Base-by-base conservation (phyloP, 1,139 yeast genomes). In the Zygoascus meyerae region DNA sequence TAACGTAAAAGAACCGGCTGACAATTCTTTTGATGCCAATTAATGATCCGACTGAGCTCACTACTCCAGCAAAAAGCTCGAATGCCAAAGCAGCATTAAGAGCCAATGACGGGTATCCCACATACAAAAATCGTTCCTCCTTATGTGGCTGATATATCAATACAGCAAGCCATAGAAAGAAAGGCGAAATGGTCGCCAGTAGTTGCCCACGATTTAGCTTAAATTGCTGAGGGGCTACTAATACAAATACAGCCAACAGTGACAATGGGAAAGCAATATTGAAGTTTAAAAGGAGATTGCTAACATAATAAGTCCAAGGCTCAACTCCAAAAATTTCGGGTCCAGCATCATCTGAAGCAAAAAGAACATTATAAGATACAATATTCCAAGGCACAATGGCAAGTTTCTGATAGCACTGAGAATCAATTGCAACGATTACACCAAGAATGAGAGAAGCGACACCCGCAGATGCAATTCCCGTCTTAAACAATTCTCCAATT, bases 271-370 rank as follows among this genome's bases (percentile, higher is more conserved):
- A 70, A 42, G 76, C 65, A 42, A 79, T 54, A 59, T 85, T 83
- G 71, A 87, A 89, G 62, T 90, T 90, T 48, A 92, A 70, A 3
- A 79, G 51, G 46, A 92, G 68, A 59, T 90, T 90, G 50, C 75
- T 61, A 9, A 81, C 55, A 59, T 90, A 92, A 62, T 86, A 92
- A 42, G 71, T 64, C 68, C 83, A 73, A n/a, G 95, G 90, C 63
- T 90, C 97, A 3, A 78, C 77, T 12, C 97, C 97, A 66, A 89
- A 90, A 31, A 90, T 87, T 52, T 86, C 84, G 0, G 97, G 97
- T 0, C 97, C 97, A 1, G 79, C 60, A 14, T 56, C 61, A 10
- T 81, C 86, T 56, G 73, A 75, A 0, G 87, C 80, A 39, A 83
- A 75, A 44, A 89, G 68, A 1, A 90, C 96, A 60, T 90, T 90